Evolutionary conservation across 108 stramenopile genomes (phyloP), one percentile per base, ranked within the genome.

Genomic region (Cyclotella baltica): DNA sequence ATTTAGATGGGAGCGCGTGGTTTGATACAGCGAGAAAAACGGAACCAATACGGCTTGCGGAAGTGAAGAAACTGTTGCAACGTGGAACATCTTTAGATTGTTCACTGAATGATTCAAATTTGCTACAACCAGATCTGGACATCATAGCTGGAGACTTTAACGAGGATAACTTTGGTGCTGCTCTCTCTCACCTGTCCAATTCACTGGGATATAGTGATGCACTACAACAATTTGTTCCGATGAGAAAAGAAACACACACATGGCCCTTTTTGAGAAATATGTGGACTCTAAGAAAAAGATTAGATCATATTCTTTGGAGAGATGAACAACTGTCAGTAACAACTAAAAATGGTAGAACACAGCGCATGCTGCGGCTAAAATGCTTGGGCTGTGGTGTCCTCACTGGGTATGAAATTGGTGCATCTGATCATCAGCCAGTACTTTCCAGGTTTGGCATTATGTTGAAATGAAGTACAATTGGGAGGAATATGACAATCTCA

Each of bases 111-210:
- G 40, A 19, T 28, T 36, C 36, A 18, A 19, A 18, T 28, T 38
- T 4, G 4, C 18, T 3, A 22, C 53, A 28, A 46, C 40, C 5
- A 3, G 28, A 51, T 0, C 67, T 83, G 43, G 43, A 76, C 51
- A 76, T 83, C 3, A 76, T 83, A 57, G 81, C 70, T 34, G 81
- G 81, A 18, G 81, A 83, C 20, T 83, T 83, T 52, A 83, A 83
- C 27, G 81, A 76, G 64, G 75, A 48, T 27, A 69, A 83, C 57
- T 11, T 34, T 30, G 64, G 58, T 36, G 71, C 62, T 34, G 75
- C 81, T 40, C 38, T 76, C 23, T 27, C 70, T 13, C 25, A 83
- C 63, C 81, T 83, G 29, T 19, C 46, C 31, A 62, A 18, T 25
- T 16, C 25, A 29, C 11, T 52, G 22, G 81, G 75, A 22, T 83